phyloP scores from a whole-genome alignment of 2,329 filamentous ascomycete species.

The Calonectria honghensis region DNA sequence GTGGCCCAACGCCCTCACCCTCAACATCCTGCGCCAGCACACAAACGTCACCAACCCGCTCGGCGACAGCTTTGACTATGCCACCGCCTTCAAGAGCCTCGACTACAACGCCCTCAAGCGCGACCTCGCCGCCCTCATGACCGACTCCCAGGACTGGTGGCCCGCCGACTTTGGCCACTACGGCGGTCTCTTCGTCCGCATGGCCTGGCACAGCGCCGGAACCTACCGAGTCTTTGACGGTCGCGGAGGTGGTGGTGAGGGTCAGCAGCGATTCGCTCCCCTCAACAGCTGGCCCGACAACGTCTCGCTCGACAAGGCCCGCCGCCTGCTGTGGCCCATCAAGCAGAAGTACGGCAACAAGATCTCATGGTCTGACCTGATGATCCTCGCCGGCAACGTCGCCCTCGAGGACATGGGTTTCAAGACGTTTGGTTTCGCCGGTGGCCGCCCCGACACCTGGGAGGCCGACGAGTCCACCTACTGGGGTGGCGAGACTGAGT shows the following conservation, averaged over 20 bases:
- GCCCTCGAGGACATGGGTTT: conserved; percentile 86
- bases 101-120: conserved; percentile 79
- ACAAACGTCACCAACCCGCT: conserved; percentile 78
- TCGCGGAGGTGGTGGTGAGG: conserved; percentile 83
- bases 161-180: conserved; percentile 90
- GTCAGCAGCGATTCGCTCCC: conserved; percentile 88
- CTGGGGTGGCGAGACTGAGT: conserved; percentile 84
- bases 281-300: conserved; percentile 90
- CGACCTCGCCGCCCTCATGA: conserved; percentile 82
- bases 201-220: conserved; percentile 88
- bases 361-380: conserved; percentile 86
- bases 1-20: conserved; percentile 82
- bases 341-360: conserved; percentile 91
- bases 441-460: conserved; percentile 82
- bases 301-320: conserved; percentile 85
- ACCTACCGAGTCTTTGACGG: conserved; percentile 86
- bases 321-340: conserved; percentile 84
- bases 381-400: conserved; percentile 83
- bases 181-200: conserved; percentile 85
- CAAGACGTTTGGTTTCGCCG: conserved; percentile 83
- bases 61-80: conserved; percentile 82
- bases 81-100: conserved; percentile 81
- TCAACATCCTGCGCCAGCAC: conserved; percentile 85
- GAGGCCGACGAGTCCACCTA: conserved; percentile 85
- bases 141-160: conserved; percentile 88